phyloP scores from a whole-genome alignment of 1,284 basidiomycete species.

The Trichosporon coremiiforme region DNA sequence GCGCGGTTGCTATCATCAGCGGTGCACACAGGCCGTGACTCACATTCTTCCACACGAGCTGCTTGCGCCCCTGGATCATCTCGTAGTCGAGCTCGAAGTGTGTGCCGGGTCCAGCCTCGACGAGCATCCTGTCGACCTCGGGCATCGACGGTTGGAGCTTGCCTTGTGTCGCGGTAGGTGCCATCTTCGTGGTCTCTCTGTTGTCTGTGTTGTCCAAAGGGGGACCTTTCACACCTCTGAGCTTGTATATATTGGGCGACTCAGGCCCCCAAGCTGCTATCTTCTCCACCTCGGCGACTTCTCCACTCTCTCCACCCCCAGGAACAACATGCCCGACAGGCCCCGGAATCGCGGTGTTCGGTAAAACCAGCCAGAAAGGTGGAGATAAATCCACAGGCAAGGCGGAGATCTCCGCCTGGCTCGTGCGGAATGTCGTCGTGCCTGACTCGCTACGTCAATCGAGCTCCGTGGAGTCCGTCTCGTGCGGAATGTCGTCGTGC shows the following conservation, averaged over 20 bases:
- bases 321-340: too few species aligned
- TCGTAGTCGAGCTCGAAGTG: slow-evolving; percentile 26
- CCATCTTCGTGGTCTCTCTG: background rate
- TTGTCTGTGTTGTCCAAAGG: background rate
- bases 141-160: background rate
- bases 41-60: slow-evolving; percentile 26
- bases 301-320: background rate
- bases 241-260: background rate
- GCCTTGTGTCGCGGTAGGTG: background rate
- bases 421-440: background rate
- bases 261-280: background rate
- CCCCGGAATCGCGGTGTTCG: background rate
- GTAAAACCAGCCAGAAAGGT: background rate
- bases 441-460: background rate
- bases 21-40: background rate
- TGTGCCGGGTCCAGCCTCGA: slow-evolving; percentile 23
- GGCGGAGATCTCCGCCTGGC: background rate
- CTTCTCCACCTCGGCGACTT: background rate
- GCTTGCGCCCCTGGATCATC: slow-evolving; percentile 24
- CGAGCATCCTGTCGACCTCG: slow-evolving; percentile 23
- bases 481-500: background rate
- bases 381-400: too few species aligned
- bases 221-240: background rate
- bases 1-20: background rate
- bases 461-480: background rate